phyloP scores from a whole-genome alignment of 2,329 filamentous ascomycete genomes.

The Aspergillus latus region DNA sequence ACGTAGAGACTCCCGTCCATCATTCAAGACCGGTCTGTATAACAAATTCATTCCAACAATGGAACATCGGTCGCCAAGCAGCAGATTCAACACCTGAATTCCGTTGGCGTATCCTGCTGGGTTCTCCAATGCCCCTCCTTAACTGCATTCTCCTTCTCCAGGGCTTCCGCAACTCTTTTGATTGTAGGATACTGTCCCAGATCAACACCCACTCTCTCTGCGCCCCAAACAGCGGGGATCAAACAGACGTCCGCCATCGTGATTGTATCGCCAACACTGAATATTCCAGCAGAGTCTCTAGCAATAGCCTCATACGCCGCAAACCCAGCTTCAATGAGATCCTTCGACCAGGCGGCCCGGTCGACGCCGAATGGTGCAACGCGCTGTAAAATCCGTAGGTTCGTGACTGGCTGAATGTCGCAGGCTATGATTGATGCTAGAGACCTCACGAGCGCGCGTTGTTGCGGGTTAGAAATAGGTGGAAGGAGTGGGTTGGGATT shows the following conservation, averaged over 20 bases:
- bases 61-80: not conserved
- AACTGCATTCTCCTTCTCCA: conserved; percentile 54
- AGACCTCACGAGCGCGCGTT: conserved; percentile 54
- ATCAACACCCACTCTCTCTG: conserved; percentile 56
- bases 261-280: conserved; percentile 57
- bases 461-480: conserved; percentile 34
- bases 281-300: conserved; percentile 45
- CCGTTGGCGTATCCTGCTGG: conserved; percentile 56
- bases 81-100: conserved; percentile 33
- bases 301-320: conserved; percentile 55
- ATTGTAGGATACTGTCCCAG: conserved; percentile 52
- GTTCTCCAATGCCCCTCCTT: conserved; percentile 54
- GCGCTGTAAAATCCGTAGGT: conserved; percentile 54
- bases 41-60: too few relatives aligned
- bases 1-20: too few relatives aligned
- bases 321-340: conserved; percentile 55
- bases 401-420: conserved; percentile 63
- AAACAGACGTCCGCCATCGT: conserved; percentile 61
- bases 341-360: conserved; percentile 52
- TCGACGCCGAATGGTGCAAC: conserved; percentile 48
- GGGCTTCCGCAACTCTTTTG: conserved; percentile 44
- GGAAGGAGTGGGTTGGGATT: conserved; percentile 50
- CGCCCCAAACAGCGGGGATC: conserved; percentile 59
- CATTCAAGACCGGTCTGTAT: too few relatives aligned
- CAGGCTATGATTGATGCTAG: conserved; percentile 56